Conservation (phyloP, 306 rosid genomes). For the Mucuna pruriens region DNA sequence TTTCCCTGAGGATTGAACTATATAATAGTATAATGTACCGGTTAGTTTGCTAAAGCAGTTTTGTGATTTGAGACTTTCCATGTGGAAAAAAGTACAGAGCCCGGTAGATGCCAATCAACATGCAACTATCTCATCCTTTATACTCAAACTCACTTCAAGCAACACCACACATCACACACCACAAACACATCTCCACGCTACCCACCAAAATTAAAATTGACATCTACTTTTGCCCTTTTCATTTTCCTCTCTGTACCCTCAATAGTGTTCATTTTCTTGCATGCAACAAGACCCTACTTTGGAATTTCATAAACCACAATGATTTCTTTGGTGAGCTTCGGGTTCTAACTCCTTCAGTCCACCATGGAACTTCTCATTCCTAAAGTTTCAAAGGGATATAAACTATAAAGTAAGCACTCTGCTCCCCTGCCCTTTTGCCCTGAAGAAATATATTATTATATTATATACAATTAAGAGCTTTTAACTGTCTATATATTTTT, state of each 20-base stretch:
- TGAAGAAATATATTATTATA: neutral
- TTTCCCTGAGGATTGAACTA: neutral
- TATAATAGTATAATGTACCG: neutral
- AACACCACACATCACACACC: conserved; percentile 56
- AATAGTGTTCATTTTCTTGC: neutral
- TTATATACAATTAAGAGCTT: neutral
- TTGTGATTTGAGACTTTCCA: conserved; percentile 20
- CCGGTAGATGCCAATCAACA: conserved; percentile 51
- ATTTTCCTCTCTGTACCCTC: conserved; percentile 23
- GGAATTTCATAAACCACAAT: conserved; percentile 26
- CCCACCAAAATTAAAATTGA: no score
- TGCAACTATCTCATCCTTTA: conserved; percentile 51
- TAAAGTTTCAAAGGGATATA: conserved; percentile 1
- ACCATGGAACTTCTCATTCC: conserved; percentile 22
- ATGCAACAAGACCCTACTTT: conserved; percentile 42
- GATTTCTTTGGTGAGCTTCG: conserved; percentile 22
- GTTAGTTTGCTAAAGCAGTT: neutral
- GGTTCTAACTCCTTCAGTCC: conserved; percentile 23
- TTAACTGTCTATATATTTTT: neutral
- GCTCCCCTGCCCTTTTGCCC: neutral
- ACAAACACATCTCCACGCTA: neutral
- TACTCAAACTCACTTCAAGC: conserved; percentile 35
- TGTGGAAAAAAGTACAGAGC: conserved; percentile 24
- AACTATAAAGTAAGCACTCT: neutral
- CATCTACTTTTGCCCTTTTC: no score